Percentiles rank a stretch among this genome's conserved stretches.
Conservation (phyloP, 192 early-diverging fungal species). For the Linnemannia elongata region DNA sequence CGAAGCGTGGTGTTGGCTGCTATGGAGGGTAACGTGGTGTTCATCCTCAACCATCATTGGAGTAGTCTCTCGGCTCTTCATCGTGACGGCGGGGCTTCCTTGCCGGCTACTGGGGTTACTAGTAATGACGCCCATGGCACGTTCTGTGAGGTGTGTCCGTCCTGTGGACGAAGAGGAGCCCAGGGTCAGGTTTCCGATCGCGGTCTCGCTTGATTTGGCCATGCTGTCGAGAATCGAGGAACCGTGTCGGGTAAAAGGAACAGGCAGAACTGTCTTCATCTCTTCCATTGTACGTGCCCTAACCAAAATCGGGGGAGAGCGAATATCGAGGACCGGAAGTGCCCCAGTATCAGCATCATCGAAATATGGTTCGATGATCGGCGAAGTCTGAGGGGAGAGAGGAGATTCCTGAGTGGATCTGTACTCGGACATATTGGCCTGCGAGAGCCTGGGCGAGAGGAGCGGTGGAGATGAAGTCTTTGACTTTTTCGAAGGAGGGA, state of each 20-base stretch:
- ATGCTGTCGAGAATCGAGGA: slow-evolving; percentile 5
- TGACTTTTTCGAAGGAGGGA: slow-evolving; percentile 45
- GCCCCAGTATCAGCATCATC: background rate
- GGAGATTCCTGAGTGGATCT: slow-evolving; percentile 27
- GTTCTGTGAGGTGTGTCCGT: slow-evolving; percentile 10
- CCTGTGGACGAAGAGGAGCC: background rate
- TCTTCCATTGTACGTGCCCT: slow-evolving; percentile 36
- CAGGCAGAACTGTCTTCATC: background rate
- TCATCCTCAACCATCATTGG: background rate
- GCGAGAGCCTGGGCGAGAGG: slow-evolving; percentile 11
- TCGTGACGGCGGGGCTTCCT: slow-evolving; percentile 24
- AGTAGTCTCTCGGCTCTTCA: background rate
- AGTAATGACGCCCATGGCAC: slow-evolving; percentile 33
- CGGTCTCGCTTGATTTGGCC: slow-evolving; percentile 5
- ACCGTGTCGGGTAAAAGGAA: background rate
- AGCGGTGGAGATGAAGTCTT: slow-evolving; percentile 28
- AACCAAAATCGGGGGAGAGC: background rate
- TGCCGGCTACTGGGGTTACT: slow-evolving; percentile 36
- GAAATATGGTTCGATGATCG: slow-evolving; percentile 17
- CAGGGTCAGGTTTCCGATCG: slow-evolving; percentile 30
- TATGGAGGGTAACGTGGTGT: background rate
- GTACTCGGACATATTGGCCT: slow-evolving; percentile 36
- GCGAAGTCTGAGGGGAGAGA: slow-evolving; percentile 28
- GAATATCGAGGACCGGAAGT: background rate
- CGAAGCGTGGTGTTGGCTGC: background rate